These are phyloP conservation scores for Termitomyces sp. DNA, from an alignment of 768 basidiomycete genomes.

Conservation along the genomic window DNA sequence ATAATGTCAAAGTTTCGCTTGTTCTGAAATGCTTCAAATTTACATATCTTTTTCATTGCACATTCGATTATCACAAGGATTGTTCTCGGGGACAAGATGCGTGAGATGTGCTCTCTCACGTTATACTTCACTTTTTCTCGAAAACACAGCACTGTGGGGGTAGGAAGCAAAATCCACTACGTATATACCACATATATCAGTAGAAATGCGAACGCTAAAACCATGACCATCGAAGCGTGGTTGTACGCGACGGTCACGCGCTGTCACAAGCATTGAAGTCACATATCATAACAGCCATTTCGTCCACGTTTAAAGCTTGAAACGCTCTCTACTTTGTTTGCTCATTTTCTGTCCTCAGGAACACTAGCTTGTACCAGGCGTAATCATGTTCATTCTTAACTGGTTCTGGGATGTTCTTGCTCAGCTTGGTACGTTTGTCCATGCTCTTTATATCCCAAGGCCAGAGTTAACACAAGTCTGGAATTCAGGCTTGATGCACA, in stretches of 20 bases:
- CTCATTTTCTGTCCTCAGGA: slow-evolving; percentile 8
- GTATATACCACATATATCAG: background rate
- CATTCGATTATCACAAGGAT: background rate
- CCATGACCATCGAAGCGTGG: too few species aligned
- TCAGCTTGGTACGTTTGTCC: slow-evolving; percentile 67
- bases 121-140: background rate
- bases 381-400: slow-evolving; percentile 76
- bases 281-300: slow-evolving; percentile 8
- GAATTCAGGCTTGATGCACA: slow-evolving; percentile 75
- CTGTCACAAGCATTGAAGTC: slow-evolving; percentile 5
- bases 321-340: slow-evolving; percentile 3
- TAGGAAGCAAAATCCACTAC: background rate
- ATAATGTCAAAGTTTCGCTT: background rate
- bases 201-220: background rate
- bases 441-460: background rate
- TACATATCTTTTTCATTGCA: background rate
- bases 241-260: slow-evolving; percentile 3
- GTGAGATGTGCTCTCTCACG: background rate
- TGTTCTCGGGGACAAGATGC: background rate
- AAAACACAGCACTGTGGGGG: background rate
- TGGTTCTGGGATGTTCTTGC: slow-evolving; percentile 98
- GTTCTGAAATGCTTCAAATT: background rate
- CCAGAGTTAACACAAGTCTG: background rate
- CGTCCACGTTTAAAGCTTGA: slow-evolving; percentile 8
- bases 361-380: slow-evolving; percentile 13